Base-by-base conservation (phyloP, 139 green algal genomes). In the Chlamydomonas sp. region DNA sequence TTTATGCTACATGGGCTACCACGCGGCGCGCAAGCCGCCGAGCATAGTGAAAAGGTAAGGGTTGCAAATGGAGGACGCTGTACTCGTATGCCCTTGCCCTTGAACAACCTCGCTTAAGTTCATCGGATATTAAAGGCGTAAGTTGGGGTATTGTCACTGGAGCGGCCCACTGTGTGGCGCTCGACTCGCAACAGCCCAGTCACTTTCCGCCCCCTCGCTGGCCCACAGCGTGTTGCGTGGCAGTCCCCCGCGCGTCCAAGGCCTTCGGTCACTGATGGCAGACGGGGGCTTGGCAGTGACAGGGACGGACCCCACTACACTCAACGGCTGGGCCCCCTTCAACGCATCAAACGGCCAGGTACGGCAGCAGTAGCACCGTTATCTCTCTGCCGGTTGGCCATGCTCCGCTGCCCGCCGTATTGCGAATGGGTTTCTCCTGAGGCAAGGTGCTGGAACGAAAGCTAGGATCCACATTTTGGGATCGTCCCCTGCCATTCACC, bases 21-120 rank as follows among this genome's bases (percentile, higher is more conserved):
- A 99, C 90, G 96, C 96, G 60, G 95, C 95, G 0, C 93, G 97
- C 17, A 99, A 99, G 85, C 96, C 97, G 0, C 95, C 96, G 12
- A 97, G 91, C 89, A 97, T 99, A 63, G 97, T 99, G 3, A 99
- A 99, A 68, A 94, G 92, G 93, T 95, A 68, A 3, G 83, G 31
- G 1, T 18, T 6, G 2, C 3, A 49, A 49, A 49, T 49, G 31
- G 31, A 49, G 31, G 31, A 49, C 9, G 15, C 78, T 73, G 78
- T 31, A 69, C 10, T 12, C 64, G 20, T 77, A 62, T 12, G 4
- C 17, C 15, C 74, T 12, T 71, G 9, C 60, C 67, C 31, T 49
- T 12, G 31, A 49, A 49, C 31, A 49, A 49, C 31, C 31, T 49
- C 31, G 31, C 31, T 49, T 49, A 49, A 49, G 31, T 49, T 49